Percentiles rank a stretch among this genome's conserved stretches.
Evolutionary conservation across 495 filamentous ascomycete species (phyloP).

Genomic region (Neurospora sp.): DNA sequence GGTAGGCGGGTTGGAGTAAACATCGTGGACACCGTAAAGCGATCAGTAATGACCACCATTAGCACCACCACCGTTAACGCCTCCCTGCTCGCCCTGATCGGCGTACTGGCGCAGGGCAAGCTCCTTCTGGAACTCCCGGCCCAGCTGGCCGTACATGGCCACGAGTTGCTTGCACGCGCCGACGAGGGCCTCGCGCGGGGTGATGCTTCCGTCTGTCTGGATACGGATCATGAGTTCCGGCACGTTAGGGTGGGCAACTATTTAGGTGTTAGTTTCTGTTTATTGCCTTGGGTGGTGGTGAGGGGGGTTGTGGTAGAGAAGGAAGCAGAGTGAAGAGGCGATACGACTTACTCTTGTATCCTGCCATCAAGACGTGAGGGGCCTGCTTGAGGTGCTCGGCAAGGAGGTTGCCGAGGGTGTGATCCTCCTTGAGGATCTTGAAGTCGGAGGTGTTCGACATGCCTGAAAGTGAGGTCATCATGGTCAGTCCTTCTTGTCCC

Average conservation of each 20-base stretch:
- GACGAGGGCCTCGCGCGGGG: constrained; percentile 78
- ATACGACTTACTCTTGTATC: constrained; percentile 60
- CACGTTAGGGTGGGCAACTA: constrained; percentile 77
- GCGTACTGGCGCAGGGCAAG: constrained; percentile 89
- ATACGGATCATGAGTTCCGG: constrained; percentile 79
- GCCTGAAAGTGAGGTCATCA: constrained; percentile 39
- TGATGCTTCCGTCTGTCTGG: constrained; percentile 81
- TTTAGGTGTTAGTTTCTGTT: constrained; percentile 1
- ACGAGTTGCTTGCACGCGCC: constrained; percentile 69
- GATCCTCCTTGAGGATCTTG: constrained; percentile 92
- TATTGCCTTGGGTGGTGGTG: background rate
- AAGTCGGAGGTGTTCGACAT: constrained; percentile 81
- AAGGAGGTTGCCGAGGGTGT: constrained; percentile 88
- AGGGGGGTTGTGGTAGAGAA: no score
- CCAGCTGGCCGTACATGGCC: constrained; percentile 60
- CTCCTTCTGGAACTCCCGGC: constrained; percentile 88
- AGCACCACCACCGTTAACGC: constrained; percentile 7
- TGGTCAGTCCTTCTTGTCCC: background rate
- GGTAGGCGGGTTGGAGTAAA: background rate
- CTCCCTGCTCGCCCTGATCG: constrained; percentile 42
- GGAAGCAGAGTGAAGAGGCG: background rate
- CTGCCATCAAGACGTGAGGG: constrained; percentile 71
- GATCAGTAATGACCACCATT: constrained; percentile 1
- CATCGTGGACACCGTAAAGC: background rate
- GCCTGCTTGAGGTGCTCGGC: constrained; percentile 69